Percentiles rank a stretch among this genome's conserved stretches.
phyloP scores from a whole-genome alignment of 1,139 yeast species.

The Pichia sp. region DNA sequence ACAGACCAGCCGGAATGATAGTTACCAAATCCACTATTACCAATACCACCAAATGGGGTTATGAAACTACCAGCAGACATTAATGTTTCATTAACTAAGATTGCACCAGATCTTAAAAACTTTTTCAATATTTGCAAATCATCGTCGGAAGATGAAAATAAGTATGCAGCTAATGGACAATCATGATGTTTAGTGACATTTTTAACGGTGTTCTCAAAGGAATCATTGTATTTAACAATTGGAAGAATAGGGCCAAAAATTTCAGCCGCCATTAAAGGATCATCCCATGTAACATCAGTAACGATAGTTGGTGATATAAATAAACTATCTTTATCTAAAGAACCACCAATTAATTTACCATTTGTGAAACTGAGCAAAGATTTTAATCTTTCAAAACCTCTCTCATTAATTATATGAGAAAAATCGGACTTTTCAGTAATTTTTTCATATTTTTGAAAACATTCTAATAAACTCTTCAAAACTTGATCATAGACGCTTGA shows the following conservation, averaged over 20 bases:
- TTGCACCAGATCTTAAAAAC: slow-evolving; percentile 65
- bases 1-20: slow-evolving; percentile 78
- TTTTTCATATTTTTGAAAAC: slow-evolving; percentile 41
- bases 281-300: slow-evolving; percentile 55
- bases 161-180: slow-evolving; percentile 82
- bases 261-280: slow-evolving; percentile 69
- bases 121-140: slow-evolving; percentile 49
- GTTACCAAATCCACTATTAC: slow-evolving; percentile 71
- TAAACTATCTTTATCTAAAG: slow-evolving; percentile 34
- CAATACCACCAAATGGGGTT: slow-evolving; percentile 92
- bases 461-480: slow-evolving; percentile 37
- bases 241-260: slow-evolving; percentile 86
- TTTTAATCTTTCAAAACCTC: slow-evolving; percentile 48
- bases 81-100: slow-evolving; percentile 64
- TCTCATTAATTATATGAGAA: slow-evolving; percentile 60
- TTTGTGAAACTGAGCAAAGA: slow-evolving; percentile 44
- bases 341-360: slow-evolving; percentile 62
- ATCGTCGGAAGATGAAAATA: slow-evolving; percentile 51
- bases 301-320: slow-evolving; percentile 74
- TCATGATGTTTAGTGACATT: slow-evolving; percentile 52
- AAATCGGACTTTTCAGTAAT: slow-evolving; percentile 35
- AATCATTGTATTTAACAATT: slow-evolving; percentile 44
- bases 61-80: slow-evolving; percentile 65
- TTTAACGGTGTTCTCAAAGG: slow-evolving; percentile 43
- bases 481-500: slow-evolving; percentile 50